Evolutionary conservation across 2,329 filamentous ascomycete genomes (phyloP).

Genomic region (Phialemoniopsis sp.): DNA sequence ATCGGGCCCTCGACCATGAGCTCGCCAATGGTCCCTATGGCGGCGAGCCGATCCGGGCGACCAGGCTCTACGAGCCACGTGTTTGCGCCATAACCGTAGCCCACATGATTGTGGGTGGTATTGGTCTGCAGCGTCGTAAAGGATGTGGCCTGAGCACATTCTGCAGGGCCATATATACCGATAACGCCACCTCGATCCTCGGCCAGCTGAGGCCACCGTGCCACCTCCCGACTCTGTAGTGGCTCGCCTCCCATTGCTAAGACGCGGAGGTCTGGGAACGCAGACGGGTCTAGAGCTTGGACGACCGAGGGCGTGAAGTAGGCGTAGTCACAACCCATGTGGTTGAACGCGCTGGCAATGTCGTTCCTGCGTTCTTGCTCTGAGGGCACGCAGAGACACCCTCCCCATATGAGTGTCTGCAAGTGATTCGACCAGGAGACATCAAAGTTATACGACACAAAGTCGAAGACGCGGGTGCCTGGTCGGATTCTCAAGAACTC

Average conservation of each 20-base stretch:
- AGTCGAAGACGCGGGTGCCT: neutral
- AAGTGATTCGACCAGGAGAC: neutral
- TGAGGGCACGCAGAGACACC: neutral
- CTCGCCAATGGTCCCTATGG: slow-evolving; percentile 46
- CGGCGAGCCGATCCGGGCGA: slow-evolving; percentile 39
- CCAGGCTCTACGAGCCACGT: slow-evolving; percentile 45
- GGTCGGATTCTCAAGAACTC: neutral
- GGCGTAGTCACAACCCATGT: neutral
- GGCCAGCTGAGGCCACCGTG: no score
- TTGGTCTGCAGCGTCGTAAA: no score
- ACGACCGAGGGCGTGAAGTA: no score
- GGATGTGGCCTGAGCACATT: no score
- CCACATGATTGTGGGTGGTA: no score
- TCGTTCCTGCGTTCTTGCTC: neutral
- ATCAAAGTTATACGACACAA: slow-evolving; percentile 1
- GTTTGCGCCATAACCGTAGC: no score
- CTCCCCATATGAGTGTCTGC: neutral
- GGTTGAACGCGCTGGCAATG: neutral
- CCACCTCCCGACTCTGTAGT: no score
- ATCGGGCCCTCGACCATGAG: slow-evolving; percentile 53
- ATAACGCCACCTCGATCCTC: no score
- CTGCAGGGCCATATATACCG: no score
- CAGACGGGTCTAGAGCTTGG: no score
- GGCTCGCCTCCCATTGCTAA: no score
- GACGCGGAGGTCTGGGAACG: no score